Base-by-base conservation (phyloP, 176 grass and related monocot genomes). In the Oryza rufipogon region DNA sequence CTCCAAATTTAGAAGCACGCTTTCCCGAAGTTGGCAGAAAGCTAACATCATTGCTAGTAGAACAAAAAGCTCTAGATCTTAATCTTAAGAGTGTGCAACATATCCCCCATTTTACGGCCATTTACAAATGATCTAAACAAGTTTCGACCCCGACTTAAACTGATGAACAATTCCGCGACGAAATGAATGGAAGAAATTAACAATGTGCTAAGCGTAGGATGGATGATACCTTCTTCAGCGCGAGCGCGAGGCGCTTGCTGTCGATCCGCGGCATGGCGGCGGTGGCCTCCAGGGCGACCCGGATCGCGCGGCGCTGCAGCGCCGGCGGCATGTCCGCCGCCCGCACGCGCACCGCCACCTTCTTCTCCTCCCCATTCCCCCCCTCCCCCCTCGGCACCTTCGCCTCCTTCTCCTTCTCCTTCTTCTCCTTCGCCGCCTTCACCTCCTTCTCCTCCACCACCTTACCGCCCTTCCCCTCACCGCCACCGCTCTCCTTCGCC, bases 241-340 rank as follows among this genome's bases (percentile, higher is more conserved):
- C 95, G 13, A 98, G 86, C 4, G 95, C 92, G 67, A 98, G 95
- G 23, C 91, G 84, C 89, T 98, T 98, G 92, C 80, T 98, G 46
- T 98, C 95, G 65, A 96, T 30, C 56, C 90, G 85, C 14, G 91
- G 92, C 92, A 90, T 93, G 41, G 91, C 68, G 44, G 84, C 81
- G 38, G 88, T 75, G 79, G 84, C 89, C 82, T 95, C 95, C 2
- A 77, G 75, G 39, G 92, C 92, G 78, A 94, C 79, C 91, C 91
- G 80, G 72, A 98, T 92, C 42, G 95, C 95, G 54, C 91, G 90
- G 68, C 90, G 84, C 89, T 98, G 92, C 70, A 98, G 79, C 44
- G 91, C 80, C 11, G 61, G 87, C 19, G 91, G 87, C 92, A 95
- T 95, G 76, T 98, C 92, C 22, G 92, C 91, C 2, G 95, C 95